These are phyloP conservation scores for Magnolia sinica DNA, from an alignment of 164 flowering plant species.

Conservation along the genomic window DNA sequence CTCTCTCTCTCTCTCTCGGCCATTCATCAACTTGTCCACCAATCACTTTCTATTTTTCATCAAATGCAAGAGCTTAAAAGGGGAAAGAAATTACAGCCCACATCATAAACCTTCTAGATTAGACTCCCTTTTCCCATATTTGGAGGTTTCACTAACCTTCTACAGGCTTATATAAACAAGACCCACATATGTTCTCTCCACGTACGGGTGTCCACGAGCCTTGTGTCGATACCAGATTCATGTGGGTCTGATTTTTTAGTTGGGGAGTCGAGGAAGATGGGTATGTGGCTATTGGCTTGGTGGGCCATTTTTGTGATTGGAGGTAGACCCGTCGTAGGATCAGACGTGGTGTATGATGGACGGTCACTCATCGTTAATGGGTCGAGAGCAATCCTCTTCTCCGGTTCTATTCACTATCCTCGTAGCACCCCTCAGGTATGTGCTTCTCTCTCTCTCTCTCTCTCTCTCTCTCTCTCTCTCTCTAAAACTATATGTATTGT, in stretches of 20 bases:
- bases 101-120: neutral
- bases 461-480: conserved; percentile 3
- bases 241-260: neutral
- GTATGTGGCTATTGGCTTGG: neutral
- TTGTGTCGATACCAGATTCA: neutral
- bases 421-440: conserved; percentile 58
- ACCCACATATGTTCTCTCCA: neutral
- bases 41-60: neutral
- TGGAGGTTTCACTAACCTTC: neutral
- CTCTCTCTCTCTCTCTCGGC: neutral
- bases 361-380: conserved; percentile 48
- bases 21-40: neutral
- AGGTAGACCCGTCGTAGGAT: conserved; percentile 13
- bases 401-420: conserved; percentile 63
- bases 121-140: neutral
- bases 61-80: neutral
- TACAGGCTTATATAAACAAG: neutral
- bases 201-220: neutral
- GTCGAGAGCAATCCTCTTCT: conserved; percentile 37
- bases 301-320: conserved; percentile 2
- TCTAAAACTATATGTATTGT: no score
- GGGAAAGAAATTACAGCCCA: neutral
- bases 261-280: neutral
- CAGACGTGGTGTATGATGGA: conserved; percentile 42
- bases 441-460: conserved; percentile 1